Conservation (phyloP, 2,329 filamentous ascomycete species). For the Phoma herbarum region DNA sequence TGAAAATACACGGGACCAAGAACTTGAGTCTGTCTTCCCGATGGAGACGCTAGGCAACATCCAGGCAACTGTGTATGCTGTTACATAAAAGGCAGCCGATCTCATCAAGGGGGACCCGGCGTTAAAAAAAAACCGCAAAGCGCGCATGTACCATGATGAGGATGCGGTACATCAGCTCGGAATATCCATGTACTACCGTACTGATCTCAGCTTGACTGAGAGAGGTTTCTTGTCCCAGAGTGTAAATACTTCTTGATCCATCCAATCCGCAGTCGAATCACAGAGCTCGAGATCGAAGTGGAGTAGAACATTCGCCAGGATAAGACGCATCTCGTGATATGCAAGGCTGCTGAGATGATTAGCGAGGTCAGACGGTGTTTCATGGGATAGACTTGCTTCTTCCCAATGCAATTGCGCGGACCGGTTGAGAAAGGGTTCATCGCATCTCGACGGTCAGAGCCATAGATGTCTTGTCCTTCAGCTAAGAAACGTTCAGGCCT, state of each 20-base stretch:
- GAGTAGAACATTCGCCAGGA: conserved; percentile 36
- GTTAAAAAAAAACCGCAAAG: too few species aligned
- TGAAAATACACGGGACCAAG: background rate
- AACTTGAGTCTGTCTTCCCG: background rate
- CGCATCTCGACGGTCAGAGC: background rate
- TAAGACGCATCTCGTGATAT: conserved; percentile 45
- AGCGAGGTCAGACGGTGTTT: background rate
- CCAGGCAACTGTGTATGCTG: background rate
- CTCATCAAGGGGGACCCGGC: background rate
- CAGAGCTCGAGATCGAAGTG: conserved; percentile 39
- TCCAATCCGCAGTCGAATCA: conserved; percentile 40
- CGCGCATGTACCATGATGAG: background rate
- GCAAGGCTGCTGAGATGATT: conserved; percentile 30
- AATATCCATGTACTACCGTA: background rate
- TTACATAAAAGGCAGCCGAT: background rate
- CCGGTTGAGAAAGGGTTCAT: background rate
- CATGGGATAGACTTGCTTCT: conserved; percentile 37
- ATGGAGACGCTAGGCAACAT: background rate
- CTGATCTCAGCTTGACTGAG: conserved; percentile 15
- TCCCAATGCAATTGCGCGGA: conserved; percentile 31
- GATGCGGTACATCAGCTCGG: background rate
- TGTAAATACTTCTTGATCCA: conserved; percentile 43
- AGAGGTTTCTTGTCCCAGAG: conserved; percentile 52
- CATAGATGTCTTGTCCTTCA: background rate
- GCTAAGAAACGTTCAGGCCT: background rate